Conservation (phyloP, 2,329 filamentous ascomycete species). For the Leptodontidium sp. region DNA sequence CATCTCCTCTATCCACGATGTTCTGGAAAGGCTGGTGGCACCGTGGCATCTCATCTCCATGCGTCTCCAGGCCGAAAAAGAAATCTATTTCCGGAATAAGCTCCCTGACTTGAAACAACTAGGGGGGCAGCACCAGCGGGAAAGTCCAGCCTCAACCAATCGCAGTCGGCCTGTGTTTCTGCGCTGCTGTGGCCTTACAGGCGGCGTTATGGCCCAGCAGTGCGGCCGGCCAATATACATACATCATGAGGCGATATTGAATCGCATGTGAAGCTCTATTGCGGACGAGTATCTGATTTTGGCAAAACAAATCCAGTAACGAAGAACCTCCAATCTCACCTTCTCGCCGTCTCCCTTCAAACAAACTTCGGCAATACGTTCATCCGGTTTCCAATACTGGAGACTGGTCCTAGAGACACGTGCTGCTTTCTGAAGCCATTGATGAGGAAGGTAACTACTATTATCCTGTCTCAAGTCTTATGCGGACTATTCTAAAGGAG, state of each 20-base stretch:
- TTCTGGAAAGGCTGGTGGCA: constrained; percentile 19
- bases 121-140: constrained; percentile 13
- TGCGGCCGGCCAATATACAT: background rate
- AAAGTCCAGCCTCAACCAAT: constrained; percentile 22
- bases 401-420: background rate
- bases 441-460: background rate
- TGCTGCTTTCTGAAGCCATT: constrained; percentile 3
- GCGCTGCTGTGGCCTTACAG: constrained; percentile 2
- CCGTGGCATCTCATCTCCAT: constrained; percentile 1
- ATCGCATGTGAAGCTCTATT: constrained; percentile 8
- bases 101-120: constrained; percentile 30
- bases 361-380: background rate
- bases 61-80: constrained; percentile 13
- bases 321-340: background rate
- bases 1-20: background rate
- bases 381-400: background rate
- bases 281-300: too few relatives aligned
- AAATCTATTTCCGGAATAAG: constrained; percentile 28
- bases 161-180: constrained; percentile 16
- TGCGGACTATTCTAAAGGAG: background rate
- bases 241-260: background rate
- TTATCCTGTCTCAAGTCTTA: constrained; percentile 8
- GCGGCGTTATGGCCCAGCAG: background rate
- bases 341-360: background rate
- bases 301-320: background rate